Evolutionary conservation across 805 yeast species (phyloP), one percentile per base, ranked within the genome.

Genomic region (Candida vaughaniae): DNA sequence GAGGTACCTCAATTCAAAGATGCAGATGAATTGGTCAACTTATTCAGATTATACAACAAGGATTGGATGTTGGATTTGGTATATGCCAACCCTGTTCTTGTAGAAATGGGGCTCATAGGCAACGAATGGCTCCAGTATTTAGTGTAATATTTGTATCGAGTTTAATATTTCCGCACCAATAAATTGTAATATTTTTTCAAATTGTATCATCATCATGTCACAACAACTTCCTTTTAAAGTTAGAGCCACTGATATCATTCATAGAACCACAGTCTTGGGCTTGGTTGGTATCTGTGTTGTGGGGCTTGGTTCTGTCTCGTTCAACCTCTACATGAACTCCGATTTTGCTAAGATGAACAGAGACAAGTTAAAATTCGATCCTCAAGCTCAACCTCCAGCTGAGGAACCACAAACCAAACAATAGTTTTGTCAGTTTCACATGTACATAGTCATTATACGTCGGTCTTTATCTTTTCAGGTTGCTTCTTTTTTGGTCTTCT

Each of bases 231-330:
- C 74, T 33, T 55, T 63, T 32, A 53, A 60, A 38, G 74, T 67
- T 17, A 68, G 73, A 52, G 58, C 64, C 25, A 67, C 74, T 34
- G 74, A 68, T 46, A 60, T 60, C 27, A 53, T 67, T 22, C 74
- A 68, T 51, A 62, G 74, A 54, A 46, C 63, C 25, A 53, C 71
- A 5, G 71, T 68, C 7, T 60, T 66, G 25, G 71, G 68, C 6
- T 48, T 64, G 31, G 62, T 64, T 22, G 73, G 73, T 3, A 56
- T 67, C 47, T 62, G 68, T 46, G 60, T 62, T 35, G 61, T 62
- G 36, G 73, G 72, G 10, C 30, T 61, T 16, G 72, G 71, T 20
- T 51, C 67, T 38, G 59, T 66, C 20, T 25, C 58, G 6, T 68
- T 63, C 54, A 69, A 69, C 48, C 39, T 69, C 19, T 69, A 60